Conservation (phyloP, 1,284 basidiomycete genomes). For the Fomes fomentarius region DNA sequence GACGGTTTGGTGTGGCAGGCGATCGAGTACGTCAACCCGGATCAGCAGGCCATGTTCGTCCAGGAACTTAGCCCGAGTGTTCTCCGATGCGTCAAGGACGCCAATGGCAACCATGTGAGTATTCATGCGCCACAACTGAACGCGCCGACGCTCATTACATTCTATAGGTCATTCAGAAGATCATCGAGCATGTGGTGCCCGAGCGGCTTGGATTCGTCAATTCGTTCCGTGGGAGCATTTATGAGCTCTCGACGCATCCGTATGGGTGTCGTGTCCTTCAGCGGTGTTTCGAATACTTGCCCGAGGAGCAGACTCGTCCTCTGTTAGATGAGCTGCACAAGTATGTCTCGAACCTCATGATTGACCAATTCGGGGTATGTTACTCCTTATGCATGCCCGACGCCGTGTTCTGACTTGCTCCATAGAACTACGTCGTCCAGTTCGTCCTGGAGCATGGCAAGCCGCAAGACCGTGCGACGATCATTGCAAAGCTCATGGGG, state of each 20-base stretch:
- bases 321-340: constrained; percentile 88
- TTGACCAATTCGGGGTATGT: constrained; percentile 87
- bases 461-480: constrained; percentile 66
- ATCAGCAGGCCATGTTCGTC: constrained; percentile 79
- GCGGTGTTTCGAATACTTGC: constrained; percentile 87
- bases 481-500: constrained; percentile 77
- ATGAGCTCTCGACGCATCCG: constrained; percentile 85
- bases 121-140: background rate
- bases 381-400: background rate
- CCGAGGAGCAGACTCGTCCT: constrained; percentile 66
- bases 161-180: constrained; percentile 77
- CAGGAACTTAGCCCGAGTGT: constrained; percentile 84
- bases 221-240: constrained; percentile 84
- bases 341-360: constrained; percentile 73
- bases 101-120: constrained; percentile 93
- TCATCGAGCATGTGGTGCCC: constrained; percentile 81
- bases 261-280: constrained; percentile 97
- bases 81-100: constrained; percentile 88
- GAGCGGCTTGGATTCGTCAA: constrained; percentile 79
- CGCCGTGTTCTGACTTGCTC: constrained; percentile 7
- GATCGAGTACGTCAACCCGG: constrained; percentile 80
- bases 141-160: constrained; percentile 9
- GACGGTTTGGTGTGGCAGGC: constrained; percentile 52
- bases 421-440: constrained; percentile 93
- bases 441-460: constrained; percentile 88